Conservation (phyloP, 768 basidiomycete species). For the Tulasnella sp. region DNA sequence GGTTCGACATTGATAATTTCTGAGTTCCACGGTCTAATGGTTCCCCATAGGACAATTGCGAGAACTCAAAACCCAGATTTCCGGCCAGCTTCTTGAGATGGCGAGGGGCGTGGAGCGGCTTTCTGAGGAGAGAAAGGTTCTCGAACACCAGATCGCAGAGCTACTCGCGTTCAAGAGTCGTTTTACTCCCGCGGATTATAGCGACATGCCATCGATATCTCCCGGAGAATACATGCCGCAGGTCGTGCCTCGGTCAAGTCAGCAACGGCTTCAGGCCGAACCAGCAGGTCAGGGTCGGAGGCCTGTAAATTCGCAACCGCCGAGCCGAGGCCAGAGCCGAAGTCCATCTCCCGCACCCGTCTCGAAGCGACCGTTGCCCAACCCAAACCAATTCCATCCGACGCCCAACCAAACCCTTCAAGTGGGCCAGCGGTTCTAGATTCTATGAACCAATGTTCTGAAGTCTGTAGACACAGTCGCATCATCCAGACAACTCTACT, state of each 20-base stretch:
- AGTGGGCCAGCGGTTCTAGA: not conserved
- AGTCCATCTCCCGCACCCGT: not conserved
- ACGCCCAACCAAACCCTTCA: not conserved
- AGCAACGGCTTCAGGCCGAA: not conserved
- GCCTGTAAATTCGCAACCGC: not conserved
- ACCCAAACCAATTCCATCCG: not conserved
- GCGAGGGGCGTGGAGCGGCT: constrained; percentile 22
- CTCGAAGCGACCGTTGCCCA: not conserved
- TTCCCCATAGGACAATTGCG: constrained; percentile 10
- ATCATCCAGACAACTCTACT: not conserved
- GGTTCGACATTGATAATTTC: not conserved
- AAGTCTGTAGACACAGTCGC: not conserved
- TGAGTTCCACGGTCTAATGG: not conserved
- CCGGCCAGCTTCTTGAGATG: constrained; percentile 17
- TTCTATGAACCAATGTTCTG: not conserved
- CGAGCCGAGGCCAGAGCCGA: not conserved
- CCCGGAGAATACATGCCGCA: constrained; percentile 3
- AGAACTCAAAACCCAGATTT: constrained; percentile 23
- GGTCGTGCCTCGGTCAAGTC: not conserved
- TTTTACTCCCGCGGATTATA: constrained; percentile 1
- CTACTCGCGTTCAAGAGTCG: constrained; percentile 23
- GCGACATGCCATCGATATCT: not conserved
- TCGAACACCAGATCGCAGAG: constrained; percentile 24
- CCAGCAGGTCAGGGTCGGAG: not conserved
- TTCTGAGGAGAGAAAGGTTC: constrained; percentile 19